Evolutionary conservation across 202 grass and related monocot species (phyloP).

Genomic region (Hordeum pubiflorum): DNA sequence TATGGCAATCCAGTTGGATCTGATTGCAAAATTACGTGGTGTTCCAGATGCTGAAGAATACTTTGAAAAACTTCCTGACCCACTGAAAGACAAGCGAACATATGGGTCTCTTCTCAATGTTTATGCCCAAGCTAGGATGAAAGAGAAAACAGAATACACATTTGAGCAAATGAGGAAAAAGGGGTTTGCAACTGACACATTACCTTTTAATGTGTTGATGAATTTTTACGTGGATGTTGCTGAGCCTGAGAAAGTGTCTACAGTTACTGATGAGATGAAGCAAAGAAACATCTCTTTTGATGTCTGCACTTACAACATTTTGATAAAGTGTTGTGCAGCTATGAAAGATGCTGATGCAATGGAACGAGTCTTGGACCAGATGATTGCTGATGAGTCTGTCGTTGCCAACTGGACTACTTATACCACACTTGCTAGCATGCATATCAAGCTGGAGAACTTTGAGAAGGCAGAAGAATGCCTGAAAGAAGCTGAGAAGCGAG

Average conservation of each 20-base stretch:
- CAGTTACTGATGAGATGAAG: conserved; percentile 69
- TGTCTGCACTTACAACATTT: conserved; percentile 85
- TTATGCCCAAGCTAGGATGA: conserved; percentile 67
- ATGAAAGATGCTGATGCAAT: conserved; percentile 62
- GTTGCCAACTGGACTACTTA: conserved; percentile 89
- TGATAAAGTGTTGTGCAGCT: conserved; percentile 75
- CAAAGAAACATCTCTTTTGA: conserved; percentile 59
- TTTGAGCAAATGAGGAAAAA: conserved; percentile 68
- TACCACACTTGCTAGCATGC: conserved; percentile 78
- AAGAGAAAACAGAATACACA: conserved; percentile 62
- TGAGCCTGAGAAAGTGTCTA: conserved; percentile 44
- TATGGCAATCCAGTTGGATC: conserved; percentile 78
- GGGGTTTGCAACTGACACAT: conserved; percentile 50
- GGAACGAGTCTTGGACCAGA: conserved; percentile 51
- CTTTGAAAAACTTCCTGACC: conserved; percentile 62
- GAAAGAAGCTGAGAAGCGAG: conserved; percentile 80
- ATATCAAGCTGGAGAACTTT: conserved; percentile 55
- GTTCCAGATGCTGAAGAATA: conserved; percentile 59
- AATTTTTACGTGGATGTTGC: conserved; percentile 71
- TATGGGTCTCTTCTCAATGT: conserved; percentile 86
- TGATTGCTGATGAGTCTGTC: conserved; percentile 63
- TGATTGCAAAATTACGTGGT: conserved; percentile 66
- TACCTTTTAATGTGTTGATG: conserved; percentile 87
- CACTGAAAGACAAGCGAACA: conserved; percentile 67
- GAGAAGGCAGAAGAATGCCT: conserved; percentile 67